A percentile compares a stretch with the other conserved stretches of the same genome.
Evolutionary conservation across 495 filamentous ascomycete genomes (phyloP).

Genomic region (Neurospora sp.): DNA sequence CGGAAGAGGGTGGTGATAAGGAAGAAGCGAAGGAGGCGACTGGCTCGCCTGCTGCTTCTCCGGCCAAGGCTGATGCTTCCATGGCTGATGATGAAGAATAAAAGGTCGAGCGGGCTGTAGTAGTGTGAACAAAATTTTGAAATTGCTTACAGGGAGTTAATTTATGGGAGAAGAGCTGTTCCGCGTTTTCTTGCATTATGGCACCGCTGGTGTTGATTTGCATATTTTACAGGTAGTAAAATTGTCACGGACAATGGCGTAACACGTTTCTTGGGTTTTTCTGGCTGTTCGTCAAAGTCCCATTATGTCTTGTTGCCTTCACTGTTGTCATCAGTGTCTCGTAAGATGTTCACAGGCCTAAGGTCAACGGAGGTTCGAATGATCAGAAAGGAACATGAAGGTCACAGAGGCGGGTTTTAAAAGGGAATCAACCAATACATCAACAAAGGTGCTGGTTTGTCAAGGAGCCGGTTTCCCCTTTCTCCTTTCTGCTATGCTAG

Average conservation of each 20-base stretch:
- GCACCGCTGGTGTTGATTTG: background rate
- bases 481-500: background rate
- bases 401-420: too few species aligned
- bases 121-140: background rate
- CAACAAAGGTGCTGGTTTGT: too few species aligned
- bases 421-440: too few species aligned
- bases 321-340: background rate
- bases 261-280: background rate
- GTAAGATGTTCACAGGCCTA: background rate
- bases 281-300: background rate
- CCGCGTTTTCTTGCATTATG: background rate
- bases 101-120: background rate
- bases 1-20: background rate
- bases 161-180: background rate
- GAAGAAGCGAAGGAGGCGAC: conserved; percentile 3
- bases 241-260: background rate
- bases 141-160: background rate
- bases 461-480: background rate
- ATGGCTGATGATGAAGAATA: conserved; percentile 26
- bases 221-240: background rate
- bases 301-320: background rate
- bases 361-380: background rate
- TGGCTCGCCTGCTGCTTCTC: background rate
- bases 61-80: conserved; percentile 15
- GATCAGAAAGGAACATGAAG: background rate